phyloP scores from a whole-genome alignment of 306 rosid genomes.

The Lotus japonicus region DNA sequence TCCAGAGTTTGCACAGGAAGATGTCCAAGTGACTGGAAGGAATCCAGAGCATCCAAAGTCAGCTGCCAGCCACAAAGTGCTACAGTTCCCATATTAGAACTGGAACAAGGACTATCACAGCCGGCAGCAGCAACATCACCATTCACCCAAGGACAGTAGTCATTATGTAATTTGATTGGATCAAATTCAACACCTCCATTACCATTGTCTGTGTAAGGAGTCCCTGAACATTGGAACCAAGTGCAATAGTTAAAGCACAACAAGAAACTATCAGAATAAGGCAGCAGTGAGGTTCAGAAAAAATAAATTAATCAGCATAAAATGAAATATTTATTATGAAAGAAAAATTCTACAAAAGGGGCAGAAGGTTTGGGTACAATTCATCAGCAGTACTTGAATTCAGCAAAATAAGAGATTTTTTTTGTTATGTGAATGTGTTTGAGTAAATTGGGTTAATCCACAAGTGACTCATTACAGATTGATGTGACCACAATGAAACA shows the following conservation, averaged over 20 bases:
- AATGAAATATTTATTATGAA: neutral
- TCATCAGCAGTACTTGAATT: slow-evolving; percentile 1
- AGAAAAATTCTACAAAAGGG: neutral
- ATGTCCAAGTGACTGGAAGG: slow-evolving; percentile 67
- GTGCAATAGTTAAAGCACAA: slow-evolving; percentile 11
- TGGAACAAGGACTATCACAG: slow-evolving; percentile 35
- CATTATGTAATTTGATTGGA: slow-evolving; percentile 81
- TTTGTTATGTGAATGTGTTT: neutral
- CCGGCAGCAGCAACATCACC: slow-evolving; percentile 98
- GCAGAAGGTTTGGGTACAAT: neutral
- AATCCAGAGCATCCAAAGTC: slow-evolving; percentile 87
- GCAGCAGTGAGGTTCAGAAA: slow-evolving; percentile 5
- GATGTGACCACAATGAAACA: neutral
- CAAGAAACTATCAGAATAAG: neutral
- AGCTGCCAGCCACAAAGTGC: slow-evolving; percentile 97
- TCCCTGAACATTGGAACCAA: slow-evolving; percentile 43
- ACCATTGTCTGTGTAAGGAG: slow-evolving; percentile 72
- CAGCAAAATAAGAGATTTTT: neutral
- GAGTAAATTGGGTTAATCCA: slow-evolving; percentile 3
- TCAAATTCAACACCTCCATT: slow-evolving; percentile 78
- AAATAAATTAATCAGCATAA: slow-evolving; percentile 1
- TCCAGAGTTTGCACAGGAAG: slow-evolving; percentile 68
- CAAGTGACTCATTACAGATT: neutral
- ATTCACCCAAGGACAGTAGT: slow-evolving; percentile 97
- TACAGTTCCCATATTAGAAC: slow-evolving; percentile 44